Base-by-base conservation (phyloP, 148 eudicot species). In the Silene latifolia region DNA sequence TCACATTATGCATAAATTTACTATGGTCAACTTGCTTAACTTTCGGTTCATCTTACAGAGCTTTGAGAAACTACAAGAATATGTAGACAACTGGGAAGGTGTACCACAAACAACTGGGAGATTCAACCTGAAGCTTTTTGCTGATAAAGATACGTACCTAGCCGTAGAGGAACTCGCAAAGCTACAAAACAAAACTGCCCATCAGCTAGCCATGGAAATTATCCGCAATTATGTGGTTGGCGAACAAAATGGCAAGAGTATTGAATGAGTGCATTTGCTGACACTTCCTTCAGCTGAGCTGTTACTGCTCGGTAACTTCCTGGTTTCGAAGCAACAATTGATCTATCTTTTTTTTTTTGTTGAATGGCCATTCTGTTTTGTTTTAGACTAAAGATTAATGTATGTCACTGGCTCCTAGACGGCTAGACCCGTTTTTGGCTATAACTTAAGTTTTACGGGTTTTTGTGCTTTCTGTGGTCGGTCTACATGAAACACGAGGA, bases 21-120 rank as follows among this genome's bases (percentile, higher is more conserved):
- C 35, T 32, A 7, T 39, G 44, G 44, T 39, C 9, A 39, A 39
- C 9, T 32, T 32, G 35, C 35, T 32, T 32, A 32, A 32, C 5
- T 32, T 32, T 32, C 35, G 35, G 53, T 48, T 48, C 51, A 20
- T 67, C 12, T n/a, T n/a, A 44, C 73, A 95, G 99, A 98, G 98
- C 56, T 89, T 89, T 66, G 98, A 89, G 77, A 90, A 87, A 77
- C 97, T 95, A 63, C 85, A 87, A 73, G 93, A 82, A 78, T 62
- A 85, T 79, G 97, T 95, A 29, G 94, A 88, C 68, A 88, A 87
- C 69, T 95, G 97, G 96, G 89, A 90, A 71, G 97, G 96, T 46
- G 63, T 84, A 21, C 85, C 85, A 10, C 64, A 39, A 4, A 56
- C 89, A 19, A 67, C 88, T 8, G 64, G 82, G 14, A 81, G 76